Evolutionary conservation across 1,139 yeast genomes (phyloP).

Genomic region (Kurtzmaniella natalensis): DNA sequence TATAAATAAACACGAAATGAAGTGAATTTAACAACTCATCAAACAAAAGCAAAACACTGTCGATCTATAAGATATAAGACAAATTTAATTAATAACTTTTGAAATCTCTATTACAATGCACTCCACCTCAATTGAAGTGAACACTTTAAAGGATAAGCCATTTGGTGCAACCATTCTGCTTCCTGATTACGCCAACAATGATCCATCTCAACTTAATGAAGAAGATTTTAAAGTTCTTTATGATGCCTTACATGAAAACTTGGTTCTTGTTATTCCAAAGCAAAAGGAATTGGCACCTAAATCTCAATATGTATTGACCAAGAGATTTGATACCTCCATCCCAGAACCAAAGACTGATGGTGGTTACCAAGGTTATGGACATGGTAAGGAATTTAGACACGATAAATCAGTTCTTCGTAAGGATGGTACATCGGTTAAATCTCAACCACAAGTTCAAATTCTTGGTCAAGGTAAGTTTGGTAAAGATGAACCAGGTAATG

Average conservation of each 20-base stretch:
- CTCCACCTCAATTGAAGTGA: constrained; percentile 24
- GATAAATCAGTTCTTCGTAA: constrained; percentile 69
- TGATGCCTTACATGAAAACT: constrained; percentile 60
- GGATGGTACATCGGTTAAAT: constrained; percentile 75
- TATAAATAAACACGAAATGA: too few relatives aligned
- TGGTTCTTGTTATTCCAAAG: constrained; percentile 69
- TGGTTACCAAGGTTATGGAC: constrained; percentile 62
- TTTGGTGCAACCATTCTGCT: constrained; percentile 66
- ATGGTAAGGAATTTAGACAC: constrained; percentile 80
- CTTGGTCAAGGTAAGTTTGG: constrained; percentile 77
- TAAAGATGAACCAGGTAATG: constrained; percentile 65
- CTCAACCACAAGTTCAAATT: constrained; percentile 85
- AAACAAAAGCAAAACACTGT: too few relatives aligned
- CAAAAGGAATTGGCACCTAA: constrained; percentile 64
- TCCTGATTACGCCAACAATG: constrained; percentile 62
- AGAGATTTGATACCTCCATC: constrained; percentile 72
- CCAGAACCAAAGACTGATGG: constrained; percentile 43
- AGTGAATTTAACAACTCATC: too few relatives aligned
- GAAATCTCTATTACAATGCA: constrained; percentile 15
- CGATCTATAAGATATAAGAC: too few relatives aligned
- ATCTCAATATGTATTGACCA: constrained; percentile 70
- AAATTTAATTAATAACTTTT: too few relatives aligned
- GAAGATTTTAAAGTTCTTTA: constrained; percentile 58
- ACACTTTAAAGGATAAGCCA: constrained; percentile 48
- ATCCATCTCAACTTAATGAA: constrained; percentile 68